Evolutionary conservation across 192 early-diverging fungal species (phyloP), one percentile per base, ranked within the genome.

Genomic region (Globomyces pollinis-pini): DNA sequence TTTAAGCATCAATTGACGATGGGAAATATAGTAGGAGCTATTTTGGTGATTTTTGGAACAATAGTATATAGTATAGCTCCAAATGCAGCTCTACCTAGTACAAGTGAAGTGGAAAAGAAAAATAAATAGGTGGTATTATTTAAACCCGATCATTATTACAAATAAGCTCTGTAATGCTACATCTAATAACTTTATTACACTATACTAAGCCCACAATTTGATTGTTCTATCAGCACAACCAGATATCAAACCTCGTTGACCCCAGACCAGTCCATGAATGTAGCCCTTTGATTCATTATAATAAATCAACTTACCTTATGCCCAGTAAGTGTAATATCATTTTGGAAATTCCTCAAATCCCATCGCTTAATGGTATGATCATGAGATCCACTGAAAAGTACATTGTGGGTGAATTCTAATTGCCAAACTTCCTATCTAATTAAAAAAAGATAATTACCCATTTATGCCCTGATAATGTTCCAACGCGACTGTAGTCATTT

Each of bases 31-130:
- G 36, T 79, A 13, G 92, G 92, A 11, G 77, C 88, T 30, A 58
- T 68, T n/a, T 61, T 90, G 33, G 92, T 93, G 15, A 85, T 91
- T 57, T 23, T 83, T 32, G 92, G 92, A n/a, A 90, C 90, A 0
- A 59, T 78, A 15, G 68, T 90, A 16, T 95, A 95, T 69, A 74
- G 81, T 0, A 31, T 49, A 4, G 58, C 58, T 4, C 28, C 44
- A 47, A 39, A 39, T 39, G 20, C 38, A 39, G 20, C 38, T 15
- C 38, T n/a, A 39, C 20, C 38, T 39, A n/a, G n/a, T n/a, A n/a
- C n/a, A n/a, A n/a, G n/a, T n/a, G n/a, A n/a, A n/a, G n/a, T n/a
- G n/a, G n/a, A n/a, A n/a, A n/a, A n/a, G n/a, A n/a, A n/a, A n/a
- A n/a, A n/a, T n/a, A n/a, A n/a, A n/a, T n/a, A n/a, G n/a, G n/a